Percentiles rank a stretch among this genome's conserved stretches.
Evolutionary conservation across 1,284 basidiomycete species (phyloP).

Genomic region (Leccinum pachyderme): DNA sequence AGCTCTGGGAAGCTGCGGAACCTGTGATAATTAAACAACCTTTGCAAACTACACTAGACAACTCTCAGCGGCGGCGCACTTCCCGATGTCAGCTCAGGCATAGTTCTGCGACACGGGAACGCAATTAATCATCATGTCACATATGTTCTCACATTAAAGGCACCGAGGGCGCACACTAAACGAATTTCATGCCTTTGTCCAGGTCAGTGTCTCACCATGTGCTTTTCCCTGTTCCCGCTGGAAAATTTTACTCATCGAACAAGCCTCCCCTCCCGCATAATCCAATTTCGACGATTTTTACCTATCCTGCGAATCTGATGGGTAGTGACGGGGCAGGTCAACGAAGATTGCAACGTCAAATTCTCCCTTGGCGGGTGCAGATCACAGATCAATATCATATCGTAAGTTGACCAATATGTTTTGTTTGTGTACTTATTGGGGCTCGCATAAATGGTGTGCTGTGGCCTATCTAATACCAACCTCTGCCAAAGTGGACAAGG

Average conservation of each 20-base stretch:
- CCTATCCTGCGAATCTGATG: background rate
- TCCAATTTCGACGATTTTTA: background rate
- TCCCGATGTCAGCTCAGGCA: too few relatives aligned
- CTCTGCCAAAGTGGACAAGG: background rate
- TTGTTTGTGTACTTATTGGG: background rate
- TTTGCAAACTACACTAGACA: too few relatives aligned
- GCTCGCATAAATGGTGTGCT: background rate
- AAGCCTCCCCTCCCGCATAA: background rate
- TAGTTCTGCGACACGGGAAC: background rate
- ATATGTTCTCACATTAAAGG: background rate
- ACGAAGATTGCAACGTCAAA: background rate
- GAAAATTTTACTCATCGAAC: background rate
- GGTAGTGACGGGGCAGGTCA: too few relatives aligned
- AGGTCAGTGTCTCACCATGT: background rate
- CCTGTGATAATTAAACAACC: constrained; percentile 1
- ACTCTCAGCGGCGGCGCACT: background rate
- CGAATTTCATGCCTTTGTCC: background rate
- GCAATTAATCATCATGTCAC: background rate
- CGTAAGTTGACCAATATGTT: background rate
- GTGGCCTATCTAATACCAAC: background rate
- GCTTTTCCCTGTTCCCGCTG: background rate
- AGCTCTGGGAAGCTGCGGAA: background rate
- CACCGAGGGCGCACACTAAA: background rate
- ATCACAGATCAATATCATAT: background rate
- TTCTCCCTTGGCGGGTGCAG: background rate